Evolutionary conservation across 1,139 yeast genomes (phyloP).

Genomic region (Sugiyamaella neomexicana): DNA sequence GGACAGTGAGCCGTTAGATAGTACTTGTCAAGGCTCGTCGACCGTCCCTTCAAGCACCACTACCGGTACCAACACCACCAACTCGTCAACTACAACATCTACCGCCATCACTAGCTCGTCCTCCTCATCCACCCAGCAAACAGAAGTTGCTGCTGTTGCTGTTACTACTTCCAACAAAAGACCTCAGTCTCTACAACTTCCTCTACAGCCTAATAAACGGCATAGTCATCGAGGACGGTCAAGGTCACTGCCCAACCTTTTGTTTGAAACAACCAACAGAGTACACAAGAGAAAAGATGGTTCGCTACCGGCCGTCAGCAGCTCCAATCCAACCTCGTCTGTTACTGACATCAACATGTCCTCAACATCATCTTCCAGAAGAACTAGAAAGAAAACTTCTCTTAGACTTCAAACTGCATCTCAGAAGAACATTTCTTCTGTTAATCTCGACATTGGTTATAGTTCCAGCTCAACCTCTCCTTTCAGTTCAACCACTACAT

Average conservation of each 20-base stretch:
- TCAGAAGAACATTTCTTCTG: constrained; percentile 14
- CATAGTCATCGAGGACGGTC: constrained; percentile 29
- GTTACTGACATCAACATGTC: background rate
- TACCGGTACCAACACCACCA: background rate
- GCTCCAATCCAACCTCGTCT: background rate
- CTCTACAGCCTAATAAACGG: constrained; percentile 17
- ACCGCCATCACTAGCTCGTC: background rate
- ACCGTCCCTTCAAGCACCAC: background rate
- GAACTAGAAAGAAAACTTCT: background rate
- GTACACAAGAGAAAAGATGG: constrained; percentile 25
- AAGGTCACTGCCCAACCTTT: constrained; percentile 31
- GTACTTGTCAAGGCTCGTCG: background rate
- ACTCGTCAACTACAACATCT: background rate
- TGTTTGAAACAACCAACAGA: constrained; percentile 23
- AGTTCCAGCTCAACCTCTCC: constrained; percentile 4
- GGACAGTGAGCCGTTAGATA: constrained; percentile 9
- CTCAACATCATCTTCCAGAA: background rate
- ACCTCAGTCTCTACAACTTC: constrained; percentile 9
- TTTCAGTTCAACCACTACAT: constrained; percentile 1
- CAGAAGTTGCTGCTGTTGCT: too few species aligned
- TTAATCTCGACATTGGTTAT: background rate
- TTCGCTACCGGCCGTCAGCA: constrained; percentile 2
- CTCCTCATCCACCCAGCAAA: background rate
- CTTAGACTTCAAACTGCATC: background rate
- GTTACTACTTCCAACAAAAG: background rate